phyloP scores from a whole-genome alignment of 352 stramenopile genomes.

The Pythium rhizo-oryzae region DNA sequence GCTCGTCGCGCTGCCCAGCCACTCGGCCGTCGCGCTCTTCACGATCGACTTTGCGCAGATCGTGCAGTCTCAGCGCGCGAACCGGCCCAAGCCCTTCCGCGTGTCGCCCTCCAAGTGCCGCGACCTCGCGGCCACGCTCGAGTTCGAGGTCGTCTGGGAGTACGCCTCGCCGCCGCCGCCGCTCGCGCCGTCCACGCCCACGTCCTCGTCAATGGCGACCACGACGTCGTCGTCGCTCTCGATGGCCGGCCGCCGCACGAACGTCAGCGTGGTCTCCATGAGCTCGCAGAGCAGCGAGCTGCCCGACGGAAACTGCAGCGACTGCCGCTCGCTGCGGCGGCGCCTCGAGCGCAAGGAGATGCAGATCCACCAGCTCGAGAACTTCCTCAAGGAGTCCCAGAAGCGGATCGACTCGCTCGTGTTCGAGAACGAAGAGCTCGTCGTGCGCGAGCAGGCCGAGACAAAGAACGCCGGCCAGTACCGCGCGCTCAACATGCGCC shows the following conservation, averaged over 20 bases:
- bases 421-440: constrained; percentile 69
- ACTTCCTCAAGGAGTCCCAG: constrained; percentile 79
- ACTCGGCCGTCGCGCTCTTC: constrained; percentile 81
- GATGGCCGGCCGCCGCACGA: constrained; percentile 47
- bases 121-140: constrained; percentile 68
- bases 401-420: constrained; percentile 69
- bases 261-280: constrained; percentile 44
- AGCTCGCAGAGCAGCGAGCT: constrained; percentile 63
- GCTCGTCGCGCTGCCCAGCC: constrained; percentile 78
- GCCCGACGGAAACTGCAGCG: constrained; percentile 32
- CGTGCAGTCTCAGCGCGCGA: constrained; percentile 51
- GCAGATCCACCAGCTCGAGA: constrained; percentile 77
- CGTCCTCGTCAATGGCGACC: constrained; percentile 37
- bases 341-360: constrained; percentile 74
- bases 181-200: constrained; percentile 34
- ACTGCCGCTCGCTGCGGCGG: constrained; percentile 57
- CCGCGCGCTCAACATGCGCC: constrained; percentile 56
- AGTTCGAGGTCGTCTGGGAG: constrained; percentile 81
- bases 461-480: constrained; percentile 60
- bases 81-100: constrained; percentile 56
- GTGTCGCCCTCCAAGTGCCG: constrained; percentile 76
- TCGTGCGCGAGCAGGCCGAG: constrained; percentile 60
- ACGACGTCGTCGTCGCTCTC: constrained; percentile 40
- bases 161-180: constrained; percentile 36
- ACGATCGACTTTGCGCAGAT: constrained; percentile 72